Evolutionary conservation across 768 basidiomycete species (phyloP), one percentile per base, ranked within the genome.

Genomic region (Macrocybe gigantea): DNA sequence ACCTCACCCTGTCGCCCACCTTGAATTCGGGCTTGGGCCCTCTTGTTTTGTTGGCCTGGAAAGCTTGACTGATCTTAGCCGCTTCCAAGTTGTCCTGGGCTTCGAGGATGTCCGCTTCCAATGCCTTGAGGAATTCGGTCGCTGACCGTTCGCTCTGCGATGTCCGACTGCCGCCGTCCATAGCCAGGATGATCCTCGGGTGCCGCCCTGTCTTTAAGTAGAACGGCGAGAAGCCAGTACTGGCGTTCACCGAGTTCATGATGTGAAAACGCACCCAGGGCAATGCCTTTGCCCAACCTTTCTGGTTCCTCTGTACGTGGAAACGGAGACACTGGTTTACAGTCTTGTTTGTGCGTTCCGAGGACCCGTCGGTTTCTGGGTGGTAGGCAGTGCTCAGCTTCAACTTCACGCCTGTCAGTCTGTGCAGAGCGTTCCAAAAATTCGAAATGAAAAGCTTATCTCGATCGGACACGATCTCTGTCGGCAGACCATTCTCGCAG

Each of bases 221-320:
- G 54, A 72, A 73, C 1, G 69, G 71, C 0, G 67, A 40, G 47
- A 56, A 68, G 1, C 68, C 65, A 2, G 69, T 73, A 0, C 56
- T 57, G 7, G 65, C 63, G 0, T 66, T 67, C 0, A 60, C 42
- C 0, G 70, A 64, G 1, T 44, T 49, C 43, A 72, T 73, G 13
- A 72, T 59, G 0, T 70, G 49, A 55, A 71, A 71, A 51, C 71
- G 67, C 29, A 68, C 65, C 10, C 6, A 58, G 3, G 65, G 60
- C 29, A 70, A 37, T 37, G 51, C 56, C 2, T 31, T 4, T 1
- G 53, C 61, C 67, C 66, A 71, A 39, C 64, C 58, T 36, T 55
- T 54, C 47, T 66, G 64, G 35, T 60, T 45, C 6, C 49, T 44
- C 1, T 36, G 5, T 0, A 66, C 52, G 41, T 56, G 62, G 33